Percentiles rank a stretch among this genome's conserved stretches.
phyloP scores from a whole-genome alignment of 192 early-diverging fungal genomes.

The Coemansia sp. region DNA sequence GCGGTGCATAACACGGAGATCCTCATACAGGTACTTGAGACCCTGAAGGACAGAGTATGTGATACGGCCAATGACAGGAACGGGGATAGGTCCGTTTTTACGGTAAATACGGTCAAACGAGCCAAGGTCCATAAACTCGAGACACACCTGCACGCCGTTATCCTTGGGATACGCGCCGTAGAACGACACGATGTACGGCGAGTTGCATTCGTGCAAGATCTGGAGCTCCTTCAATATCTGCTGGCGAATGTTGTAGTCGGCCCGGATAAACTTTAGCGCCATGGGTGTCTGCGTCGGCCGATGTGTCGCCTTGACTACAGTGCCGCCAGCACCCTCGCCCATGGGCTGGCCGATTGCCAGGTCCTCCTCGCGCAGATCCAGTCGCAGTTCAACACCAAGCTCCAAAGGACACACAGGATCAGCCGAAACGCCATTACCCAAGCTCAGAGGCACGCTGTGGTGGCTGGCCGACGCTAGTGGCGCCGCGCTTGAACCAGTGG shows the following conservation, averaged over 20 bases:
- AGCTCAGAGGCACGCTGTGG: conserved; percentile 24
- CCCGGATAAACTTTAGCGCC: conserved; percentile 84
- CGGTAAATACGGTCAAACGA: conserved; percentile 93
- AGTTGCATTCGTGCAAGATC: conserved; percentile 95
- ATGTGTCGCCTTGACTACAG: conserved; percentile 86
- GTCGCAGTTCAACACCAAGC: conserved; percentile 71
- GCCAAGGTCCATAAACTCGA: conserved; percentile 97
- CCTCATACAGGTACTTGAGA: conserved; percentile 84
- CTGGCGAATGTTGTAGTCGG: conserved; percentile 75
- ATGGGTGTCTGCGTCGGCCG: conserved; percentile 87
- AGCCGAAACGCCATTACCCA: conserved; percentile 12
- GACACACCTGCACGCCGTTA: conserved; percentile 87
- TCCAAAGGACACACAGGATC: conserved; percentile 58
- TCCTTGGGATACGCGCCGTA: conserved; percentile 94
- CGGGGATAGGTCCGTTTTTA: conserved; percentile 87
- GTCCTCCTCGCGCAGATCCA: conserved; percentile 84
- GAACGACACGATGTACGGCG: conserved; percentile 94
- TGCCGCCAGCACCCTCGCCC: conserved; percentile 93
- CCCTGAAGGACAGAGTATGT: conserved; percentile 78
- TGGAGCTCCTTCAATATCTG: conserved; percentile 95
- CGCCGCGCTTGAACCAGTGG: not conserved
- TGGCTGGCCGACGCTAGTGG: conserved; percentile 14
- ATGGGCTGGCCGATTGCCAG: conserved; percentile 77
- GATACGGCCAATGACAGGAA: conserved; percentile 85
- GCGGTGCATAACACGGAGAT: conserved; percentile 93